Conservation (phyloP, 2,329 filamentous ascomycete genomes). For the Cadophora luteo-olivacea region DNA sequence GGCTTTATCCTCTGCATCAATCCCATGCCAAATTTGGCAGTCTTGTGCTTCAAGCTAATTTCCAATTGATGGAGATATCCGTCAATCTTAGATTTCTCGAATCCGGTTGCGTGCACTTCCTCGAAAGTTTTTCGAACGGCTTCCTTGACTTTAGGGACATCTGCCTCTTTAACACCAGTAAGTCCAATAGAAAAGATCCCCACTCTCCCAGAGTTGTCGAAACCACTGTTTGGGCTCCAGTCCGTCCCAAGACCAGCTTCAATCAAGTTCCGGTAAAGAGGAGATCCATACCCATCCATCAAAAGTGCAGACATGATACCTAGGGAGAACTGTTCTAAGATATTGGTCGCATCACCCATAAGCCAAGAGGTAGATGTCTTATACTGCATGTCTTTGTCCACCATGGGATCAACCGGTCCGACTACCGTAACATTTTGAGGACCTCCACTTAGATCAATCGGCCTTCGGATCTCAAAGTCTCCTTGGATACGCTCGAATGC, state of each 20-base stretch:
- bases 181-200: slow-evolving; percentile 91
- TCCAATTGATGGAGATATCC: slow-evolving; percentile 94
- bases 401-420: slow-evolving; percentile 86
- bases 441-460: slow-evolving; percentile 72
- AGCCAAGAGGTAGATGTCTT: slow-evolving; percentile 97
- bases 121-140: slow-evolving; percentile 75
- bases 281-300: slow-evolving; percentile 94
- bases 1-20: slow-evolving; percentile 88
- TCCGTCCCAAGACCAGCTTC: slow-evolving; percentile 90
- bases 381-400: slow-evolving; percentile 84
- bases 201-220: slow-evolving; percentile 77
- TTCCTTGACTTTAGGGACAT: slow-evolving; percentile 78
- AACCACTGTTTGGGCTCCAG: slow-evolving; percentile 93
- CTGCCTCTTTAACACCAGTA: slow-evolving; percentile 83
- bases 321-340: slow-evolving; percentile 88
- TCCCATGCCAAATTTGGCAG: slow-evolving; percentile 90
- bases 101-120: slow-evolving; percentile 75
- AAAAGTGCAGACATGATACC: slow-evolving; percentile 82
- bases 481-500: slow-evolving; percentile 74
- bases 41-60: slow-evolving; percentile 94
- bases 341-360: slow-evolving; percentile 80
- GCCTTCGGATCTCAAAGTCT: slow-evolving; percentile 77
- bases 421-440: slow-evolving; percentile 73
- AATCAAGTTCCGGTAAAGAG: slow-evolving; percentile 86
- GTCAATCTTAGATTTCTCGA: slow-evolving; percentile 89